Base-by-base conservation (phyloP, 2,329 filamentous ascomycete genomes). In the Aspergillus sp. region DNA sequence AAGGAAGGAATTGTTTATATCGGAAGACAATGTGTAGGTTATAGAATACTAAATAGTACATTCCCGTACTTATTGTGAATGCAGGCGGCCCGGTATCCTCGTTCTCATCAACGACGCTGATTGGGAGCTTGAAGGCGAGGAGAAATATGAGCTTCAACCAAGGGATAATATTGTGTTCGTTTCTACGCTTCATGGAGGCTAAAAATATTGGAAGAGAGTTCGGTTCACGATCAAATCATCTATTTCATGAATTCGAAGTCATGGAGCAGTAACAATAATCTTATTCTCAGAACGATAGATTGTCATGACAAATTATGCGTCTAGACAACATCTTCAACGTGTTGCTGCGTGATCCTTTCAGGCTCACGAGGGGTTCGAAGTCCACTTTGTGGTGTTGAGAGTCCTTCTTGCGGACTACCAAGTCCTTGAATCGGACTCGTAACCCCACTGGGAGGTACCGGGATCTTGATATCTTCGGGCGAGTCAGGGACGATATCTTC, bases 91-190 rank as follows among this genome's bases (percentile, higher is more conserved):
- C 5, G 93, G 93, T 3, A 95, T 98, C 65, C 79, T 98, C 35
- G 91, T 96, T 27, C 77, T 98, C 45, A 95, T 98, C 67, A 98
- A 98, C 64, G 93, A 98, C 58, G 88, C 90, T 27, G 93, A 98
- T 66, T 98, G 93, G 93, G 93, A 97, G 67, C 79, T 98, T 9
- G 93, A 97, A 69, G 93, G 90, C 12, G 91, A 97, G 69, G 90
- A 93, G 62, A 78, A 82, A 53, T 97, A 97, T 63, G 84, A 90
- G 68, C 71, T 98, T 45, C 83, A 91, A 68, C 69, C 75, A 49
- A 79, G 83, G 46, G 93, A 98, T 71, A 91, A 87, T 62, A 87
- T 98, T 56, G 75, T 97, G 53, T 98, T 98, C 70, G 90, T 98
- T 49, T 96, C 90, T 48, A 98, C 93, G 12, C 75, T 98, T 49